Percentiles rank a stretch among this genome's conserved stretches.
These are phyloP conservation scores for Dactylellina parvicollis DNA, from an alignment of 2,329 filamentous ascomycete species.

Conservation along the genomic window DNA sequence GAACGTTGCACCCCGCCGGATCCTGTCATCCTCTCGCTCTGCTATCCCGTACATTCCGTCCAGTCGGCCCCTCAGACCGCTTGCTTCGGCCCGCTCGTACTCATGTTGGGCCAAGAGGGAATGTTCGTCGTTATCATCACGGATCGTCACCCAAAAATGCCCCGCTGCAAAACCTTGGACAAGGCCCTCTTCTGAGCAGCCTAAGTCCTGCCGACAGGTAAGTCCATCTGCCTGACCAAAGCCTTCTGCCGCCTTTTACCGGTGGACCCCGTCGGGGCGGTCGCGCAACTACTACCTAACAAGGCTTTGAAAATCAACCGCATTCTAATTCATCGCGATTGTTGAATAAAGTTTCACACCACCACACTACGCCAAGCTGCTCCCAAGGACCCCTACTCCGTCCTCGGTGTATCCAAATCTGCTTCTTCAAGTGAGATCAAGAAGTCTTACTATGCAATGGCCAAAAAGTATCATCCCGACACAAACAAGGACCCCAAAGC, in stretches of 20 bases:
- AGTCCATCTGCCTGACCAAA: neutral
- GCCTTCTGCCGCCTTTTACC: neutral
- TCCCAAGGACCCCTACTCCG: constrained; percentile 81
- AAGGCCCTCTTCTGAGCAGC: neutral
- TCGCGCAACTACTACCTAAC: too few relatives aligned
- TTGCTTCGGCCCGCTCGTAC: constrained; percentile 10
- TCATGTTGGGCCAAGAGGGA: constrained; percentile 23
- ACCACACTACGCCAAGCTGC: constrained; percentile 66
- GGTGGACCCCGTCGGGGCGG: neutral
- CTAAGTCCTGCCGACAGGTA: constrained; percentile 56
- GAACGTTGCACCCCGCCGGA: constrained; percentile 36
- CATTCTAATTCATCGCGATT: constrained; percentile 62
- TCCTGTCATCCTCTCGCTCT: constrained; percentile 42
- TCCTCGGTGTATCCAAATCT: constrained; percentile 82
- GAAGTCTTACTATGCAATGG: constrained; percentile 96
- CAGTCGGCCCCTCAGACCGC: neutral
- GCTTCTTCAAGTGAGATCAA: constrained; percentile 92
- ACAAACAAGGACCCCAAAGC: constrained; percentile 95
- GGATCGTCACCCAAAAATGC: neutral
- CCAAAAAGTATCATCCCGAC: constrained; percentile 97
- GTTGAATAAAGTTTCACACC: constrained; percentile 67
- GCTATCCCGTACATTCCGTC: constrained; percentile 17
- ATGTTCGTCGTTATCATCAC: neutral
- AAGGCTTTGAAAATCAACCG: constrained; percentile 62
- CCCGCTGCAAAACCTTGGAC: neutral